Percentiles rank a stretch among this genome's conserved stretches.
Conservation (phyloP, 306 rosid species). For the Delonix regia region DNA sequence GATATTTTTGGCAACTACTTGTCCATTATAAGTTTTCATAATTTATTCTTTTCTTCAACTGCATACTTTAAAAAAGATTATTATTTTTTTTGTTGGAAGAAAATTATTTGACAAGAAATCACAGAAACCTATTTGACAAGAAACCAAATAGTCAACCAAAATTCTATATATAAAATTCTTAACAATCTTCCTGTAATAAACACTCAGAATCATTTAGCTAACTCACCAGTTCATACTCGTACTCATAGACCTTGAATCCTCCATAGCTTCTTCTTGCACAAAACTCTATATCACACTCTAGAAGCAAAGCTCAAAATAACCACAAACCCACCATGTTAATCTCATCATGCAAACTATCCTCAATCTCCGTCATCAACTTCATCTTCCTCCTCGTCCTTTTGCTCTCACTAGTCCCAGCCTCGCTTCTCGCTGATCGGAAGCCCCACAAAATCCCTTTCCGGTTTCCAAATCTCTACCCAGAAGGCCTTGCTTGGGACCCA, state of each 20-base stretch:
- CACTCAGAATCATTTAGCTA: no score
- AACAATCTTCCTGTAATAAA: neutral
- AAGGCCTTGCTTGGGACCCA: slow-evolving; percentile 76
- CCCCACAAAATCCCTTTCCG: slow-evolving; percentile 73
- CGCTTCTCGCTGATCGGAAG: slow-evolving; percentile 38
- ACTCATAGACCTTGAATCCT: neutral
- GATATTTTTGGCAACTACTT: no score
- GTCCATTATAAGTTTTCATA: no score
- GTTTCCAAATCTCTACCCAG: slow-evolving; percentile 74
- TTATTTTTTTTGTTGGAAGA: neutral
- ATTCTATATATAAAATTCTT: neutral
- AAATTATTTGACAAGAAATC: neutral
- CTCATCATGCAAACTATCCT: slow-evolving; percentile 27
- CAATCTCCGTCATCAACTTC: neutral
- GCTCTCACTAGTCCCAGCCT: slow-evolving; percentile 15
- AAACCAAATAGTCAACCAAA: neutral
- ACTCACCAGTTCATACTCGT: no score
- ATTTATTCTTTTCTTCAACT: no score
- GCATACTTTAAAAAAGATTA: no score
- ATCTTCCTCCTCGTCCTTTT: slow-evolving; percentile 30
- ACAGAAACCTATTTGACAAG: neutral
- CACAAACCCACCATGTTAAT: slow-evolving; percentile 8
- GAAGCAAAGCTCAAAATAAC: neutral
- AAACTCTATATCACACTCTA: neutral
- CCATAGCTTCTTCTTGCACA: neutral